Percentiles rank a stretch among this genome's conserved stretches.
Conservation (phyloP, 2,329 filamentous ascomycete genomes). For the Lojkania enalia region DNA sequence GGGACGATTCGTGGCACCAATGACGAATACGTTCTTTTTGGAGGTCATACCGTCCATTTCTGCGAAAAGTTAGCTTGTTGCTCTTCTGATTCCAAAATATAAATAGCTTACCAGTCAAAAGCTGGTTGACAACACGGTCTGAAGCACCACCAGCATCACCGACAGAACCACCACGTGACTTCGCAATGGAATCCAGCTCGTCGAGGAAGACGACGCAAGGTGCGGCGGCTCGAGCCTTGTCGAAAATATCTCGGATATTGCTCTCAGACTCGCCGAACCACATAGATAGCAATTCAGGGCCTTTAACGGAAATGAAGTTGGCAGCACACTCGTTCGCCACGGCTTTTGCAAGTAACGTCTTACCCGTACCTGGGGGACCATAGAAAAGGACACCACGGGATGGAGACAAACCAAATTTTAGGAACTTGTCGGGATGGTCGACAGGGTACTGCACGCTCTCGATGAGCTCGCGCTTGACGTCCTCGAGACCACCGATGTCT, state of each 20-base stretch:
- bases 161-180: slow-evolving; percentile 94
- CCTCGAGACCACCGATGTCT: slow-evolving; percentile 97
- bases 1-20: slow-evolving; percentile 96
- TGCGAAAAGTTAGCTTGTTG: slow-evolving; percentile 52
- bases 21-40: slow-evolving; percentile 99
- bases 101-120: slow-evolving; percentile 77
- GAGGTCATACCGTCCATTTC: slow-evolving; percentile 99
- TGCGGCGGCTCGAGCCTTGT: slow-evolving; percentile 97
- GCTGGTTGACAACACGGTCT: slow-evolving; percentile 99
- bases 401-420: slow-evolving; percentile 98
- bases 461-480: slow-evolving; percentile 99
- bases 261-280: slow-evolving; percentile 99
- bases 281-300: slow-evolving; percentile 97
- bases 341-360: slow-evolving; percentile 98
- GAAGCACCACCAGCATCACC: slow-evolving; percentile 97
- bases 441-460: slow-evolving; percentile 99
- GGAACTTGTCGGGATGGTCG: slow-evolving; percentile 99
- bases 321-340: slow-evolving; percentile 98
- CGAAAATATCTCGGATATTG: slow-evolving; percentile 99
- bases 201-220: slow-evolving; percentile 99
- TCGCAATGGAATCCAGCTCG: slow-evolving; percentile 97
- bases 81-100: slow-evolving; percentile 7
- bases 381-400: slow-evolving; percentile 99
- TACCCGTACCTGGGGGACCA: slow-evolving; percentile 99
- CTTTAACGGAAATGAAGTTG: slow-evolving; percentile 99